Conservation (phyloP, 306 rosid species). For the Corylus heterophylla region DNA sequence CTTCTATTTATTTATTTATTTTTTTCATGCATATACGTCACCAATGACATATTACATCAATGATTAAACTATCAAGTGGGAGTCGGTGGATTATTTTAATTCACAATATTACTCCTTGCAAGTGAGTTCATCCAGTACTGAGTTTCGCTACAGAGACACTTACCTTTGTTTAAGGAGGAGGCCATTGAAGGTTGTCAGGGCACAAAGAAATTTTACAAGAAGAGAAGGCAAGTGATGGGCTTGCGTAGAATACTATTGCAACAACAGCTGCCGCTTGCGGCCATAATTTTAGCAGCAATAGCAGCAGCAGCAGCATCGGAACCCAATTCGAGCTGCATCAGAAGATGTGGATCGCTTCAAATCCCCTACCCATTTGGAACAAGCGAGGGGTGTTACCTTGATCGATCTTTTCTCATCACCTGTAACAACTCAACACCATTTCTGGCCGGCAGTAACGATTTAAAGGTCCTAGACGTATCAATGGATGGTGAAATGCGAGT, state of each 20-base stretch:
- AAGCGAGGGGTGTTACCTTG: not conserved
- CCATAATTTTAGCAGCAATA: not conserved
- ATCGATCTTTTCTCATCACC: slow-evolving; percentile 3
- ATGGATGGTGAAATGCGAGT: slow-evolving; percentile 22
- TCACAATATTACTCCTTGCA: too few species aligned
- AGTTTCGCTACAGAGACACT: too few species aligned
- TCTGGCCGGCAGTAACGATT: not conserved
- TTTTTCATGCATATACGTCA: too few species aligned
- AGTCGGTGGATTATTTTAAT: too few species aligned
- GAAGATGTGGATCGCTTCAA: slow-evolving; percentile 20
- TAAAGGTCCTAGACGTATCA: slow-evolving; percentile 1
- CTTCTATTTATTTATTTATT: too few species aligned
- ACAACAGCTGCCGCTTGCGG: not conserved
- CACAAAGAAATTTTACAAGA: too few species aligned
- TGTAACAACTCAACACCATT: slow-evolving; percentile 13
- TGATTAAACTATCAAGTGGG: too few species aligned
- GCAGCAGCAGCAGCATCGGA: not conserved
- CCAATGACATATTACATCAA: too few species aligned
- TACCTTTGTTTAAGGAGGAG: too few species aligned
- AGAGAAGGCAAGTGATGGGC: not conserved
- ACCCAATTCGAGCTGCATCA: slow-evolving; percentile 11
- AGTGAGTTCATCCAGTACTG: too few species aligned
- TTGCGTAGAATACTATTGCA: not conserved
- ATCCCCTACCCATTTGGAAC: slow-evolving; percentile 34
- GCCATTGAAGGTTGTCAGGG: too few species aligned